Evolutionary conservation across 1,139 yeast species (phyloP), one percentile per base, ranked within the genome.

Genomic region (Pichia sp.): DNA sequence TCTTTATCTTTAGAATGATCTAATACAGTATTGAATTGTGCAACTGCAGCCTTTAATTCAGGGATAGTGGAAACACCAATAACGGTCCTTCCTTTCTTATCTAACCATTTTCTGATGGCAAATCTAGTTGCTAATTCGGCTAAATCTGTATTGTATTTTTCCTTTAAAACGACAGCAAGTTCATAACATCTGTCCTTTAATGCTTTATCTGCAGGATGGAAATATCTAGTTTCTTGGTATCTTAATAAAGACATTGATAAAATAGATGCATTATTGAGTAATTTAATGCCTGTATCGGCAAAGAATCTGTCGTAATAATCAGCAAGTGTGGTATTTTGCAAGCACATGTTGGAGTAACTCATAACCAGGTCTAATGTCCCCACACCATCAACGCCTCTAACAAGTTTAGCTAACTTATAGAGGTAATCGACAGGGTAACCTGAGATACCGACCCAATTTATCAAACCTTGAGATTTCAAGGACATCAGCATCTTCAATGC

Each of bases 191-290:
- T 70, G 2, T 68, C 65, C 53, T 77, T 82, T 54, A 91, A 70
- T n/a, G 63, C 76, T n/a, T 65, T 57, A 0, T 83, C 67, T 1
- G 89, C 95, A 0, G 97, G 97, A 61, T 91, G 98, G 73, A 90
- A 91, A 1, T 73, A 60, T 54, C 78, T 85, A 1, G 96, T 86
- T 22, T 73, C 69, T 22, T 73, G 81, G 0, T 85, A 76, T 53
- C 96, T 75, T 48, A 91, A 70, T 49, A 91, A 67, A 2, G 96
- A 87, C 98, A 91, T 91, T 51, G 93, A 81, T 53, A 91, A 71
- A 38, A 94, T 90, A 0, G 96, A 86, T 2, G 94, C 97, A 61
- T 87, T 88, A 62, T 84, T 66, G 20, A 91, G 66, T 51, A 72
- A 67, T 52, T 73, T 70, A 21, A 91, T 69, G 2, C 80, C 78